A percentile compares a stretch with the other conserved stretches of the same genome.
Evolutionary conservation across 2,329 filamentous ascomycete species (phyloP).

Genomic region (Beauveria pseudobassiana): DNA sequence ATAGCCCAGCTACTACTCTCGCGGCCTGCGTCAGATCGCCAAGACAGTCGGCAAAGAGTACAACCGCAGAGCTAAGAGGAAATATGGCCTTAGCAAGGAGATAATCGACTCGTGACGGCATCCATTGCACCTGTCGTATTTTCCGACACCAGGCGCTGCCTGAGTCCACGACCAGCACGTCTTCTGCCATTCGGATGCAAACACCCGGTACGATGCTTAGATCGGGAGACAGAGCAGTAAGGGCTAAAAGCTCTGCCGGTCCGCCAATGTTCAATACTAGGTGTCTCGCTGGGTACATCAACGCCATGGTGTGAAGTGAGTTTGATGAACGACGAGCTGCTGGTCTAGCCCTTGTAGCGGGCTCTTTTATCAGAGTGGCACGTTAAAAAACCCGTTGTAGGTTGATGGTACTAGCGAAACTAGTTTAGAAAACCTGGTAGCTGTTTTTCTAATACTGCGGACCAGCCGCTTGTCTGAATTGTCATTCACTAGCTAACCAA

Average conservation of each 20-base stretch:
- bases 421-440: neutral
- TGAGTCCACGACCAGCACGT: neutral
- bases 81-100: neutral
- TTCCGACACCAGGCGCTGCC: neutral
- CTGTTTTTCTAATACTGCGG: neutral
- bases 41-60: neutral
- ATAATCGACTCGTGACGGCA: neutral
- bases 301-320: neutral
- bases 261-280: neutral
- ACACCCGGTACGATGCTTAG: neutral
- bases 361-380: neutral
- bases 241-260: neutral
- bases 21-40: neutral
- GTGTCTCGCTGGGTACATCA: neutral
- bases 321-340: neutral
- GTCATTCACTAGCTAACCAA: neutral
- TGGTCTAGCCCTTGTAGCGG: neutral
- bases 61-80: neutral
- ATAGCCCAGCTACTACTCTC: neutral
- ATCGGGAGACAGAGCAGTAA: neutral
- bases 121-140: neutral
- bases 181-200: neutral
- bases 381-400: neutral
- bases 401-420: neutral
- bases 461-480: neutral